phyloP scores from a whole-genome alignment of 495 filamentous ascomycete species.

The Xylaria castorea region DNA sequence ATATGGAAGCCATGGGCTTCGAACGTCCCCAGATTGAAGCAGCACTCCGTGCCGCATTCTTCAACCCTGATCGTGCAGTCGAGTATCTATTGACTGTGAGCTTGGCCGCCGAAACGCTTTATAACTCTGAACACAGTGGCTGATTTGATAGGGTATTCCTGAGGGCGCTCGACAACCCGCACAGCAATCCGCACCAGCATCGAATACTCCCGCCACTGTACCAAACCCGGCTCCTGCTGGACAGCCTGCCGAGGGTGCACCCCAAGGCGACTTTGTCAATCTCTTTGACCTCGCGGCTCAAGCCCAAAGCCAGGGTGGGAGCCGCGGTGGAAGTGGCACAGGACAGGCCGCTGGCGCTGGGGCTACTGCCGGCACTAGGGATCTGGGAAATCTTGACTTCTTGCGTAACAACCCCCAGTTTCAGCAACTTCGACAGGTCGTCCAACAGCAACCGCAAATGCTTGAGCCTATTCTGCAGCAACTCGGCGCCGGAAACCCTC shows the following conservation, averaged over 20 bases:
- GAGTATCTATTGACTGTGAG: conserved; percentile 91
- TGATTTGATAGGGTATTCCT: conserved; percentile 77
- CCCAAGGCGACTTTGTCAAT: conserved; percentile 78
- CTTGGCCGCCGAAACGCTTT: conserved; percentile 21
- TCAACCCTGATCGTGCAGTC: conserved; percentile 95
- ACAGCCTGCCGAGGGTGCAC: conserved; percentile 51
- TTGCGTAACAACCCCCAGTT: conserved; percentile 97
- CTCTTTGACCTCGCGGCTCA: conserved; percentile 91
- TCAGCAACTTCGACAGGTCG: conserved; percentile 94
- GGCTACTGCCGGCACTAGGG: conserved; percentile 57
- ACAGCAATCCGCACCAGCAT: conserved; percentile 42
- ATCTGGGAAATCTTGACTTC: conserved; percentile 84
- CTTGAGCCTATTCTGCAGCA: conserved; percentile 96
- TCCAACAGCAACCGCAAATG: conserved; percentile 97
- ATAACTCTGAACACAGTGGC: conserved; percentile 5
- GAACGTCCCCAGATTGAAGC: conserved; percentile 82
- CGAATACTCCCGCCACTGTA: conserved; percentile 33
- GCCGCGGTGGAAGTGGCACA: conserved; percentile 47
- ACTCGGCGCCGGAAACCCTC: conserved; percentile 93
- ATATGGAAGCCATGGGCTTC: conserved; percentile 98
- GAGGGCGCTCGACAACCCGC: conserved; percentile 71
- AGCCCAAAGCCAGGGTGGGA: conserved; percentile 65
- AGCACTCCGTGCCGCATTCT: conserved; percentile 94
- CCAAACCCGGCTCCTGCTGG: conserved; percentile 46
- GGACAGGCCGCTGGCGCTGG: conserved; percentile 53